Evolutionary conservation across 1,284 basidiomycete genomes (phyloP).

Genomic region (Rhizopogon parksii): DNA sequence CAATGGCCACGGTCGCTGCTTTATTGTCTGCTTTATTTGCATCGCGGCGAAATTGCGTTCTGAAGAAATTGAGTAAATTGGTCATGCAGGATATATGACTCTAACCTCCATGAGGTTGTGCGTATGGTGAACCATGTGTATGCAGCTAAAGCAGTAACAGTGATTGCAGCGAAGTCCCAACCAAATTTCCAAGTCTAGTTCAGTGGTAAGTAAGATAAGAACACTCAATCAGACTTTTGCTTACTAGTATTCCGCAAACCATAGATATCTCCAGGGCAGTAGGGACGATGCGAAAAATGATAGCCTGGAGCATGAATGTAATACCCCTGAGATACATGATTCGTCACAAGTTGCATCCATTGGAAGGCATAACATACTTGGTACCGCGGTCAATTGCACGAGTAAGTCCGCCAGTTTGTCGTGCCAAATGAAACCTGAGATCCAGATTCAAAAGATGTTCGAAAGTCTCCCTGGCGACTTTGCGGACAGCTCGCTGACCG

Average conservation of each 20-base stretch:
- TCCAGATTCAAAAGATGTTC: slow-evolving; percentile 89
- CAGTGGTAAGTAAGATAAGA: not conserved
- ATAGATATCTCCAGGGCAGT: slow-evolving; percentile 95
- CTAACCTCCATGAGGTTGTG: slow-evolving; percentile 91
- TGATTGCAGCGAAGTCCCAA: slow-evolving; percentile 93
- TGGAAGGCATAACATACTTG: slow-evolving; percentile 49
- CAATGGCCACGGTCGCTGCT: slow-evolving; percentile 89
- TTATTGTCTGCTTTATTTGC: slow-evolving; percentile 97
- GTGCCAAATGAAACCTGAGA: slow-evolving; percentile 85
- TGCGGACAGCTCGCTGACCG: slow-evolving; percentile 89
- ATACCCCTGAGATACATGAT: slow-evolving; percentile 67
- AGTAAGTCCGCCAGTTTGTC: slow-evolving; percentile 94
- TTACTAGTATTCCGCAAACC: slow-evolving; percentile 92
- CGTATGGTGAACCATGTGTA: slow-evolving; percentile 98
- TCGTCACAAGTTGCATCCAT: not conserved
- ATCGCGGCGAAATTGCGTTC: slow-evolving; percentile 89
- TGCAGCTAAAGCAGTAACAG: slow-evolving; percentile 76
- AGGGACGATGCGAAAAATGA: slow-evolving; percentile 93
- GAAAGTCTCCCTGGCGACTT: slow-evolving; percentile 91
- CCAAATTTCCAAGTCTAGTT: slow-evolving; percentile 91
- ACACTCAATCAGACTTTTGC: slow-evolving; percentile 18
- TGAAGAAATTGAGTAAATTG: slow-evolving; percentile 26
- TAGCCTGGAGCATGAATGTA: slow-evolving; percentile 88
- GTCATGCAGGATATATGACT: not conserved
- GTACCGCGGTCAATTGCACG: slow-evolving; percentile 96